Base-by-base conservation (phyloP, 306 rosid genomes). In the Lupinus albus region DNA sequence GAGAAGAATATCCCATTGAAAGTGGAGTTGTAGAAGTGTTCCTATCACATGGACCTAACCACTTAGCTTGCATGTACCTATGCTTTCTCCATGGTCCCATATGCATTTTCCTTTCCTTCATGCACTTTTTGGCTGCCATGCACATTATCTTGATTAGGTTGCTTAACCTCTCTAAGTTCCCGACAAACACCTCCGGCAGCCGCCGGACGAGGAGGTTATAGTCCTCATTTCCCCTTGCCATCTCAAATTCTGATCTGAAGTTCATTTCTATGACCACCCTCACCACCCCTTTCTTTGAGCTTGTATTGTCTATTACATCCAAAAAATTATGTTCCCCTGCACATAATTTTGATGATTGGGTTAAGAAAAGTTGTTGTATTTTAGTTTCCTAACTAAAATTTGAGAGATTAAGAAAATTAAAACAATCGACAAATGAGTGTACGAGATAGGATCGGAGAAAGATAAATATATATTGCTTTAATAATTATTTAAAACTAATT, bases 51-150 rank as follows among this genome's bases (percentile, higher is more conserved):
- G 89, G 64, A 10, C 93, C 79, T 2, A 92, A 84, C 97, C 97
- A 92, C 78, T 92, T 92, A 11, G 95, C 86, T 12, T 84, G 86
- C 95, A 92, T 85, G 79, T 92, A 92, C 79, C 64, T 79, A 17
- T 85, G 89, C 79, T 85, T 92, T 65, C 97, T 81, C 97, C 97
- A 92, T 25, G 97, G 97, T 5, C 96, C 97, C 85, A 92, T 56
- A 64, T 92, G 96, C 90, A 92, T 84, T 67, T 81, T 88, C 74
- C 82, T 92, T 20, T 89, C 91, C 78, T 85, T 83, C 97, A 89
- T 89, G 81, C 96, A 89, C 79, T 72, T 87, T 66, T 92, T 89
- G 2, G 88, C 95, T 6, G 73, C 96, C 38, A 72, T 61, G 74
- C 97, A 89, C 64, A 87, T 1, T 1, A 86, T 54, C 80, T 89